A percentile compares a stretch with the other conserved stretches of the same genome.
Evolutionary conservation across 768 basidiomycete genomes (phyloP).

Genomic region (Mycena sanguinolenta): DNA sequence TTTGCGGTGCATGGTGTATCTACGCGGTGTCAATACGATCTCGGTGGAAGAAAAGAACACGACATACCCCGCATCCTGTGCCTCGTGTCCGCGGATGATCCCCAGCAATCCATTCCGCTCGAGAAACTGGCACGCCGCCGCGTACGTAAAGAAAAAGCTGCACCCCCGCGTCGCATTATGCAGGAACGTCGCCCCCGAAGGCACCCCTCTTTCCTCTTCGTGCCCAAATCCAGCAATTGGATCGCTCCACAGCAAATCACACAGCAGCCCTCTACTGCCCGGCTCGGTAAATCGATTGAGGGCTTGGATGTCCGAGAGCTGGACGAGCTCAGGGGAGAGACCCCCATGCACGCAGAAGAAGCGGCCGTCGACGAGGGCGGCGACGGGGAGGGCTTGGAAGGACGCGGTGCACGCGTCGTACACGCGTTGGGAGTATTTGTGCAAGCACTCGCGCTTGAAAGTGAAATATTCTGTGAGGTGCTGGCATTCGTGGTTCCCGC

Average conservation of each 20-base stretch:
- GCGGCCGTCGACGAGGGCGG: conserved; percentile 92
- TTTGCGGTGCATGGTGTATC: conserved; percentile 95
- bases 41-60: conserved; percentile 38
- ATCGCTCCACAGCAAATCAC: conserved; percentile 97
- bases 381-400: conserved; percentile 91
- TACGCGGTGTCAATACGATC: conserved; percentile 41
- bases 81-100: conserved; percentile 96
- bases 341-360: conserved; percentile 99
- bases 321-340: conserved; percentile 87
- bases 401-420: conserved; percentile 95
- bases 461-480: conserved; percentile 98
- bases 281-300: conserved; percentile 95
- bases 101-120: conserved; percentile 93
- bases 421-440: conserved; percentile 88
- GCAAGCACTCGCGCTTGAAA: conserved; percentile 96
- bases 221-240: conserved; percentile 91
- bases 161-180: conserved; percentile 93
- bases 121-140: conserved; percentile 93
- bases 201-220: conserved; percentile 74
- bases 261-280: conserved; percentile 90
- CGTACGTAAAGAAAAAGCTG: conserved; percentile 92
- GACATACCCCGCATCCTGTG: conserved; percentile 95
- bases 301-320: conserved; percentile 84
- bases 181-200: conserved; percentile 71
- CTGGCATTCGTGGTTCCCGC: conserved; percentile 97